phyloP scores from a whole-genome alignment of 2,329 filamentous ascomycete genomes.

The Aspergillus sergii region DNA sequence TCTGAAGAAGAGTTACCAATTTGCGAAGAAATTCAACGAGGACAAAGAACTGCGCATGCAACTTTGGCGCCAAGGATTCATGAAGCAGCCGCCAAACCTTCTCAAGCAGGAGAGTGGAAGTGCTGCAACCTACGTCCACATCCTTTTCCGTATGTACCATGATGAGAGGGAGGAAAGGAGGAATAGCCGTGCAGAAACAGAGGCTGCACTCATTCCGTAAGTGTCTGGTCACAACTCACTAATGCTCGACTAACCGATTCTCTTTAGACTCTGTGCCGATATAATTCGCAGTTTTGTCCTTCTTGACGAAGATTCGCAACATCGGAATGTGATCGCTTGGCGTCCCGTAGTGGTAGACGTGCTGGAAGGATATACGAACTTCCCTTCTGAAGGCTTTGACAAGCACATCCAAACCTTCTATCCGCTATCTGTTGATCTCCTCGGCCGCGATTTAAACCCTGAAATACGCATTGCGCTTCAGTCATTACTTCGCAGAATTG shows the following conservation, averaged over 20 bases:
- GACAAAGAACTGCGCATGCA: constrained; percentile 94
- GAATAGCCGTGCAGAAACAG: constrained; percentile 78
- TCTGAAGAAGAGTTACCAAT: constrained; percentile 93
- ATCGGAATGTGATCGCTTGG: constrained; percentile 96
- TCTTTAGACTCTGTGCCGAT: constrained; percentile 75
- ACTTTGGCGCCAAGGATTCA: constrained; percentile 96
- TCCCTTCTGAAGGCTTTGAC: constrained; percentile 77
- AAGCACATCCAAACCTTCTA: constrained; percentile 83
- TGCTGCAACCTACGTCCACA: constrained; percentile 92
- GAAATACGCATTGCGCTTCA: constrained; percentile 81
- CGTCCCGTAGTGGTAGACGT: constrained; percentile 96
- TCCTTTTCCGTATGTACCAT: constrained; percentile 95
- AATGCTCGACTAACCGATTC: constrained; percentile 1
- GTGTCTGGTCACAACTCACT: constrained; percentile 25
- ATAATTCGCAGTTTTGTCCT: constrained; percentile 83
- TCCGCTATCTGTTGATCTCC: constrained; percentile 77
- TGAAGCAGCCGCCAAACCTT: constrained; percentile 98
- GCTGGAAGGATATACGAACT: constrained; percentile 85
- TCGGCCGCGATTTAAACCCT: constrained; percentile 76
- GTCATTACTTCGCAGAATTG: constrained; percentile 75
- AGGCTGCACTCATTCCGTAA: constrained; percentile 83
- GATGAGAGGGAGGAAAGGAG: constrained; percentile 82
- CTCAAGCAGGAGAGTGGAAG: constrained; percentile 95
- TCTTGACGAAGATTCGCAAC: constrained; percentile 94
- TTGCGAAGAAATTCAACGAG: constrained; percentile 95